Conservation (phyloP, 75 land plant genomes). For the Cryptomeria japonica region DNA sequence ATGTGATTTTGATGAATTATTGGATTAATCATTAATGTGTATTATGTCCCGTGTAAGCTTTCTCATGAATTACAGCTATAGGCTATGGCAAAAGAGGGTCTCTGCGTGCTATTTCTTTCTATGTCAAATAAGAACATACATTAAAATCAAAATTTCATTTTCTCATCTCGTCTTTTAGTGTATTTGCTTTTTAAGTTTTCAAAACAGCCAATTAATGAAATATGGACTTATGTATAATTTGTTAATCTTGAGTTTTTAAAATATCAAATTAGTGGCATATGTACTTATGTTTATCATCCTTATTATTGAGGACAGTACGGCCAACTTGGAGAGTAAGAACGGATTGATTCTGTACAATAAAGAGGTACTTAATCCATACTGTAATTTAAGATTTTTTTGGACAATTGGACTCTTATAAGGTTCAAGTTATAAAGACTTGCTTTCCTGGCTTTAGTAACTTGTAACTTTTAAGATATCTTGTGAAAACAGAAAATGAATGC, state of each 20-base stretch:
- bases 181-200: neutral
- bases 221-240: neutral
- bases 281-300: neutral
- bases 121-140: neutral
- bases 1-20: neutral
- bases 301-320: conserved; percentile 10
- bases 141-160: neutral
- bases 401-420: neutral
- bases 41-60: neutral
- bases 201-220: neutral
- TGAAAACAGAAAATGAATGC: neutral
- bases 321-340: conserved; percentile 35
- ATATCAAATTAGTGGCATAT: neutral
- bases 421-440: neutral
- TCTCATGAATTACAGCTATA: neutral
- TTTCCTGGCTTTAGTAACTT: neutral
- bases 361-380: conserved; percentile 20
- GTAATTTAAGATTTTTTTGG: neutral
- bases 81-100: neutral
- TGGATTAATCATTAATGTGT: neutral
- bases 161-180: too few relatives aligned
- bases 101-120: neutral
- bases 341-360: conserved; percentile 32
- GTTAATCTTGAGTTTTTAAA: neutral
- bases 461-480: neutral